Percentiles rank a stretch among this genome's conserved stretches.
These are phyloP conservation scores for Cutaneotrichosporon cavernicola DNA, from an alignment of 1,284 basidiomycete genomes.

Conservation along the genomic window DNA sequence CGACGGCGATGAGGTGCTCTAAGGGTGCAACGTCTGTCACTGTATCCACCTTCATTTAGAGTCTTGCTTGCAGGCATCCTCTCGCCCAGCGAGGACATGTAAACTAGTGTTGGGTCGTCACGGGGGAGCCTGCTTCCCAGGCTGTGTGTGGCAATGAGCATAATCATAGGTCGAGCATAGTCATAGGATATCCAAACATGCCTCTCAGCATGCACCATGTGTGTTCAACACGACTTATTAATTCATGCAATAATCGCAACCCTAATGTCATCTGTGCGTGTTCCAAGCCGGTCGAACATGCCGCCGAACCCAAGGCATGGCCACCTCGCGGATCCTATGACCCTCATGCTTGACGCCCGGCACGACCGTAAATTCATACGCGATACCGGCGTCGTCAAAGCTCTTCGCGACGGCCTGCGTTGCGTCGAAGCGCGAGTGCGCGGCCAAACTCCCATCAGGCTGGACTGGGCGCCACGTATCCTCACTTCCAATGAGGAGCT, in stretches of 20 bases:
- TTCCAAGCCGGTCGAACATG: background rate
- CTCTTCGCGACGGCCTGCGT: conserved; percentile 18
- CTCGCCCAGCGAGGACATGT: background rate
- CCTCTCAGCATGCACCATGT: background rate
- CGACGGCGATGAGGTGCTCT: conserved; percentile 17
- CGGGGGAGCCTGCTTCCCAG: background rate
- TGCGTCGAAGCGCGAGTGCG: conserved; percentile 20
- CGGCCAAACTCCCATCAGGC: conserved; percentile 20
- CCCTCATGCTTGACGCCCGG: conserved; percentile 21
- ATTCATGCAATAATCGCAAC: background rate
- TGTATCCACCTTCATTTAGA: conserved; percentile 2
- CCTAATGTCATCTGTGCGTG: background rate
- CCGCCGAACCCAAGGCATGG: conserved; percentile 21
- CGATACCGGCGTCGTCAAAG: conserved; percentile 20
- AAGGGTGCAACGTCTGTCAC: background rate
- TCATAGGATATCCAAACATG: background rate
- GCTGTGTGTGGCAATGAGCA: background rate
- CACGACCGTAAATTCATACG: conserved; percentile 16
- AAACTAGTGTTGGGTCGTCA: background rate
- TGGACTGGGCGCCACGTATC: conserved; percentile 22
- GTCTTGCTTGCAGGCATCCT: background rate
- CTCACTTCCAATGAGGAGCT: conserved; percentile 22
- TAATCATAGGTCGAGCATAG: too few species aligned
- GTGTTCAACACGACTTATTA: background rate
- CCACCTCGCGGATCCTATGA: conserved; percentile 15